Evolutionary conservation across 83 land plant genomes (phyloP).

Genomic region (Isoetes engelmannii): DNA sequence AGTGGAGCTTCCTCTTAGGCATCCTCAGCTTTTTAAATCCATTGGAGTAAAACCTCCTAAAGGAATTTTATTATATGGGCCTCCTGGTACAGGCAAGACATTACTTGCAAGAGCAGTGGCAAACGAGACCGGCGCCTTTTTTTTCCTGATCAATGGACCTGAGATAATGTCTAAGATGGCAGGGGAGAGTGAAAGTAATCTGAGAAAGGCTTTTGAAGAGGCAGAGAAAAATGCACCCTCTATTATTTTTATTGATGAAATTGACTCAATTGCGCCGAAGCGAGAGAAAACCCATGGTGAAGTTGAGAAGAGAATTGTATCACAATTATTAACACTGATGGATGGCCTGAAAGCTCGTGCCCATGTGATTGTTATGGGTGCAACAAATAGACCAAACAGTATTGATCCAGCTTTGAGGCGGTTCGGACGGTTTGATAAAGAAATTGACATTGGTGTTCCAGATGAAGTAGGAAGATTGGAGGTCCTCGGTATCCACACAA

Average conservation of each 20-base stretch:
- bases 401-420: slow-evolving; percentile 16
- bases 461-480: slow-evolving; percentile 18
- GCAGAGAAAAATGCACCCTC: slow-evolving; percentile 16
- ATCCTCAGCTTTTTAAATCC: slow-evolving; percentile 18
- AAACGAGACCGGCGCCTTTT: slow-evolving; percentile 16
- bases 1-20: slow-evolving; percentile 17
- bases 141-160: slow-evolving; percentile 14
- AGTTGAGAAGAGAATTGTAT: slow-evolving; percentile 17
- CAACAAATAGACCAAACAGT: slow-evolving; percentile 7
- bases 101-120: slow-evolving; percentile 19
- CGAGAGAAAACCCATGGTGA: slow-evolving; percentile 16
- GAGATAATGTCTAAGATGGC: slow-evolving; percentile 14
- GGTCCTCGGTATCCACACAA: slow-evolving; percentile 9
- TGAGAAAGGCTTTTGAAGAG: slow-evolving; percentile 23
- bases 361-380: slow-evolving; percentile 12
- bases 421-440: slow-evolving; percentile 15
- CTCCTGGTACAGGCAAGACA: slow-evolving; percentile 16
- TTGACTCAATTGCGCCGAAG: slow-evolving; percentile 13
- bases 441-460: slow-evolving; percentile 14
- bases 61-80: slow-evolving; percentile 12
- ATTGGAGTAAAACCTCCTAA: slow-evolving; percentile 19
- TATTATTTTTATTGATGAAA: slow-evolving; percentile 11
- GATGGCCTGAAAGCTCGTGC: slow-evolving; percentile 14
- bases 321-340: slow-evolving; percentile 17
- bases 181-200: slow-evolving; percentile 19